A percentile compares a stretch with the other conserved stretches of the same genome.
phyloP scores from a whole-genome alignment of 2,329 filamentous ascomycete species.

The Penicillium sp. region DNA sequence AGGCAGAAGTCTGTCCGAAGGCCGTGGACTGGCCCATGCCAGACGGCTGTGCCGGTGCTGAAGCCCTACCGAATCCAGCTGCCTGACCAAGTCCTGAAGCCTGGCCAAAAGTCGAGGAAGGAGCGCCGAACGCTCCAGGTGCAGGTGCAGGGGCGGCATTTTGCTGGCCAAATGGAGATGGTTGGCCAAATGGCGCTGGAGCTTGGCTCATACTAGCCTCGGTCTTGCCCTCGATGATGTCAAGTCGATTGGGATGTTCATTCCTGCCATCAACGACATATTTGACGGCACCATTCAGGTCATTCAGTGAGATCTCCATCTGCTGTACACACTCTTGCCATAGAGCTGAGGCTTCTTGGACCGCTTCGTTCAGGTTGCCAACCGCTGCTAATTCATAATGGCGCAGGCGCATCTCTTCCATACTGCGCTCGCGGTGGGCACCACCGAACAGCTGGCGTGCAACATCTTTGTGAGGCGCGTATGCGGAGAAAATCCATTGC shows the following conservation, averaged over 20 bases:
- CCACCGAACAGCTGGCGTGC: slow-evolving; percentile 84
- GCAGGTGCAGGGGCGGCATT: not conserved
- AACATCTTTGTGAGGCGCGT: slow-evolving; percentile 72
- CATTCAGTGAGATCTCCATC: slow-evolving; percentile 66
- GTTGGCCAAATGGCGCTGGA: slow-evolving; percentile 22
- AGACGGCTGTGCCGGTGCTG: slow-evolving; percentile 17
- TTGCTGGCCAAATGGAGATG: slow-evolving; percentile 28
- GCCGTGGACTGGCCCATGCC: slow-evolving; percentile 11
- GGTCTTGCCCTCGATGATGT: slow-evolving; percentile 45
- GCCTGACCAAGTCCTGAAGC: slow-evolving; percentile 21
- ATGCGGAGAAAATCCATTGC: slow-evolving; percentile 81
- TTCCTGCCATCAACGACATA: slow-evolving; percentile 66
- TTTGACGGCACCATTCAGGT: slow-evolving; percentile 68
- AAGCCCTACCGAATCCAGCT: slow-evolving; percentile 25
- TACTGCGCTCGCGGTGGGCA: slow-evolving; percentile 73
- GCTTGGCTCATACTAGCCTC: slow-evolving; percentile 17
- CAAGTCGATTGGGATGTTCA: slow-evolving; percentile 71
- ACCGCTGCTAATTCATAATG: slow-evolving; percentile 65
- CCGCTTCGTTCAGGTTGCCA: slow-evolving; percentile 58
- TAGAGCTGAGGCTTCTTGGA: slow-evolving; percentile 54
- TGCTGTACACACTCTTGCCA: slow-evolving; percentile 66
- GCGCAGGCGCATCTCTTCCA: slow-evolving; percentile 75
- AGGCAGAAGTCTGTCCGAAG: slow-evolving; percentile 18
- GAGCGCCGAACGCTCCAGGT: slow-evolving; percentile 20
- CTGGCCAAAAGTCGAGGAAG: slow-evolving; percentile 23